Evolutionary conservation across 345 rosid genomes (phyloP), one percentile per base, ranked within the genome.

Genomic region (Eucalyptus pauciflora): DNA sequence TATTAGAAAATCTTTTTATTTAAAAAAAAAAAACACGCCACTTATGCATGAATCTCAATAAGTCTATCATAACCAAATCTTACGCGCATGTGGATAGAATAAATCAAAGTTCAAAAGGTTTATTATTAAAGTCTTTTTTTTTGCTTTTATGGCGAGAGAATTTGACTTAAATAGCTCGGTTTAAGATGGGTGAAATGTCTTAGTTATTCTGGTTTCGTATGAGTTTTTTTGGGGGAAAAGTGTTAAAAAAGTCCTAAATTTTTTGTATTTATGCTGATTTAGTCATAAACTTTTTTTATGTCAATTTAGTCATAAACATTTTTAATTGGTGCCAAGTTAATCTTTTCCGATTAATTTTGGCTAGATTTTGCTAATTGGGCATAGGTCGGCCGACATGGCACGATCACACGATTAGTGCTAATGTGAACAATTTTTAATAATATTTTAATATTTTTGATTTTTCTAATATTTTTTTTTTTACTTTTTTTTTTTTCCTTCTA

Each of bases 321-420:
- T 52, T 52, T 10, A 52, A 10, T 52, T 4, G 0, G 1, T 52
- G 58, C 25, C 3, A 20, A 52, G 20, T 52, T 1, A 52, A 20
- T 52, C 1, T 52, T 52, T 52, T 20, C 2, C 0, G 0, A 4
- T 52, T 52, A 52, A 52, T 52, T 52, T 52, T 52, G 58, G 0
- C 1, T 3, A 1, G 25, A 52, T 52, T 20, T 52, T 52, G 0
- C 0, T 52, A 2, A 20, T 2, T 7, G 2, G 56, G 4, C 0
- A 2, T 1, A 52, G 20, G 58, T 52, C 0, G 58, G 24, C 24
- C 3, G 1, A 52, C 56, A 52, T 52, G 5, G 2, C 25, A 52
- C 0, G 10, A 52, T 52, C 0, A 33, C 33, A 33, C 33, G 33
- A 33, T 33, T 33, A 4, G 4, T 52, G 0, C 0, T 52, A 0